Conservation (phyloP, 2,329 filamentous ascomycete species). For the Aspergillus proliferans region DNA sequence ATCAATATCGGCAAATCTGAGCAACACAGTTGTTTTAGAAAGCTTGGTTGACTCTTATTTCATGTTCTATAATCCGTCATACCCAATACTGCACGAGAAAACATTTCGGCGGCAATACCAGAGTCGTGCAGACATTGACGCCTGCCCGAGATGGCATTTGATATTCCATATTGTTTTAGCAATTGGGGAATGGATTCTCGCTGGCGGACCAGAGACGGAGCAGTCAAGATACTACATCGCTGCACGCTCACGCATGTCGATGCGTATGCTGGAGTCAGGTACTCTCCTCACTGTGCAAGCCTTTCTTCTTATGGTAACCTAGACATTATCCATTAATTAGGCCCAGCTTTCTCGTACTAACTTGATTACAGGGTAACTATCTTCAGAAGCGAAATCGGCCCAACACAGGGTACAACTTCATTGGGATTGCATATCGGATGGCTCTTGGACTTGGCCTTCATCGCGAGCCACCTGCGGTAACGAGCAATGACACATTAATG, state of each 20-base stretch:
- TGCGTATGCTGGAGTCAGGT: slow-evolving; percentile 25
- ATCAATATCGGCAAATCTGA: slow-evolving; percentile 2
- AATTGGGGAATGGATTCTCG: slow-evolving; percentile 17
- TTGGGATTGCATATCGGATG: slow-evolving; percentile 47
- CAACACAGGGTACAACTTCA: slow-evolving; percentile 48
- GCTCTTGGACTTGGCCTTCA: slow-evolving; percentile 47
- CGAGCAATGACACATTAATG: slow-evolving; percentile 4
- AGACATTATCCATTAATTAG: background rate
- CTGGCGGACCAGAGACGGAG: slow-evolving; percentile 5
- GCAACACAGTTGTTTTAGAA: slow-evolving; percentile 6
- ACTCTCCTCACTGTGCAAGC: slow-evolving; percentile 26
- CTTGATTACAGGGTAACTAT: slow-evolving; percentile 35
- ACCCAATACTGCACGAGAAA: slow-evolving; percentile 21
- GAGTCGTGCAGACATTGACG: slow-evolving; percentile 6
- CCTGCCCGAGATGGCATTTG: slow-evolving; percentile 16
- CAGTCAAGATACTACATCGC: slow-evolving; percentile 12
- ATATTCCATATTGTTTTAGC: slow-evolving; percentile 20
- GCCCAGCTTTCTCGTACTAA: background rate
- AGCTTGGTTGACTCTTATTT: slow-evolving; percentile 22
- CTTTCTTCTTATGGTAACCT: slow-evolving; percentile 25
- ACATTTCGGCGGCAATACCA: slow-evolving; percentile 18
- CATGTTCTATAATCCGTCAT: slow-evolving; percentile 17
- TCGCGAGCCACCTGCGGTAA: slow-evolving; percentile 27
- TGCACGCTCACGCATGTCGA: slow-evolving; percentile 17
- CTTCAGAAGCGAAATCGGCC: slow-evolving; percentile 48